phyloP scores from a whole-genome alignment of 1,139 yeast genomes.

The Geotrichum macrosporum region DNA sequence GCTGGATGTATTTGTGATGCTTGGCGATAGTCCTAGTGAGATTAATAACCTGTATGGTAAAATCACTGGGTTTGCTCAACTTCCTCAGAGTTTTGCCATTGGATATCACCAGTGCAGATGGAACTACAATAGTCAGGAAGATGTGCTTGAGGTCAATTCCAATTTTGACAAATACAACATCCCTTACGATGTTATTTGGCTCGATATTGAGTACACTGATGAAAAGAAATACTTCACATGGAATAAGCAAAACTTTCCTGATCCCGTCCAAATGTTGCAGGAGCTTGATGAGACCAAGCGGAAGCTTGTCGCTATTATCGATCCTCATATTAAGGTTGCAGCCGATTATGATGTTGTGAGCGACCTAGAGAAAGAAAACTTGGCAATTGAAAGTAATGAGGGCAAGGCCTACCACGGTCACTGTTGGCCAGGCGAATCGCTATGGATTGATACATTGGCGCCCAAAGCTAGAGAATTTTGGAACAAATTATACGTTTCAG shows the following conservation, averaged over 20 bases:
- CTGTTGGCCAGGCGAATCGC: constrained; percentile 97
- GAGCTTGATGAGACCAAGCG: constrained; percentile 68
- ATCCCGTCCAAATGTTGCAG: constrained; percentile 62
- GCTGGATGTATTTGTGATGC: constrained; percentile 66
- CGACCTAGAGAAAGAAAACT: constrained; percentile 41
- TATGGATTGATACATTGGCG: constrained; percentile 84
- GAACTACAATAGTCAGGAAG: constrained; percentile 89
- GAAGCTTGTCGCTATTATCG: constrained; percentile 78
- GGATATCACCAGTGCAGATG: constrained; percentile 97
- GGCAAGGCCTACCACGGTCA: constrained; percentile 67
- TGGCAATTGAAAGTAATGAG: constrained; percentile 45
- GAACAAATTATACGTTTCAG: constrained; percentile 44
- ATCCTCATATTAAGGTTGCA: constrained; percentile 74
- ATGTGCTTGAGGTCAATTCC: constrained; percentile 64
- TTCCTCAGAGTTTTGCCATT: constrained; percentile 77
- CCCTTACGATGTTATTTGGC: constrained; percentile 93
- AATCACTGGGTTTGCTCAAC: constrained; percentile 66
- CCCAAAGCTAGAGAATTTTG: constrained; percentile 61
- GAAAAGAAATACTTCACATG: constrained; percentile 86
- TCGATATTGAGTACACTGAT: constrained; percentile 89
- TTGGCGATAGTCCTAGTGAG: constrained; percentile 58
- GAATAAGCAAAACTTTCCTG: constrained; percentile 70
- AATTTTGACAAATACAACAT: constrained; percentile 69
- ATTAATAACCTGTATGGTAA: constrained; percentile 60
- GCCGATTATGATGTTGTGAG: constrained; percentile 63